Percentiles rank a stretch among this genome's conserved stretches.
Evolutionary conservation across 192 early-diverging fungal species (phyloP).

Genomic region (Blastocladiella britannica): DNA sequence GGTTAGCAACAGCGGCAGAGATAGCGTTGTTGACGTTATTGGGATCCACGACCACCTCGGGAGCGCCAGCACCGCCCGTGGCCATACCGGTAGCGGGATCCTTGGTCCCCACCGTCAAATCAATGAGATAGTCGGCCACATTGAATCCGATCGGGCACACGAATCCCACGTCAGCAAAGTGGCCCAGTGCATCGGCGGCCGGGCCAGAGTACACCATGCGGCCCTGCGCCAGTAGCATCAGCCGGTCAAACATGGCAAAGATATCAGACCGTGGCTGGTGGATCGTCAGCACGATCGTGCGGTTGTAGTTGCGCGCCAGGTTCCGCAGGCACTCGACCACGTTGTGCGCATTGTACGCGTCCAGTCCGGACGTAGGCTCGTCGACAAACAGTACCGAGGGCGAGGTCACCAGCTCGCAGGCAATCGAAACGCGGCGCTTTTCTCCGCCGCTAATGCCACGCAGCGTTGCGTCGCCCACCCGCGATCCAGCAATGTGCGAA

Average conservation of each 20-base stretch:
- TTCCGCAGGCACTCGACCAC: constrained; percentile 74
- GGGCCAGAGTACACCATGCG: constrained; percentile 66
- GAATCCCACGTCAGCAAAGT: constrained; percentile 59
- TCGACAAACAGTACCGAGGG: constrained; percentile 82
- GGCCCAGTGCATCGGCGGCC: constrained; percentile 29
- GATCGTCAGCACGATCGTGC: constrained; percentile 76
- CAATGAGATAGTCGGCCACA: constrained; percentile 68
- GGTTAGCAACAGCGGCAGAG: too few species aligned
- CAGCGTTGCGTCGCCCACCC: constrained; percentile 43
- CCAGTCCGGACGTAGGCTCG: constrained; percentile 65
- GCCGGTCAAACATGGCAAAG: constrained; percentile 71
- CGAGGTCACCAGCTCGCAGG: constrained; percentile 75
- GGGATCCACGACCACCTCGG: too few species aligned
- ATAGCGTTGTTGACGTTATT: too few species aligned
- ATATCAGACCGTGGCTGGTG: constrained; percentile 89
- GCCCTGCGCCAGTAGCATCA: constrained; percentile 66
- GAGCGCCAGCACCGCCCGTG: too few species aligned
- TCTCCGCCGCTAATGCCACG: constrained; percentile 85
- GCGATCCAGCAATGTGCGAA: constrained; percentile 52
- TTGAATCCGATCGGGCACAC: constrained; percentile 72
- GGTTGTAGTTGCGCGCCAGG: constrained; percentile 50
- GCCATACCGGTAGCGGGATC: too few species aligned
- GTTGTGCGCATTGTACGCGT: constrained; percentile 83
- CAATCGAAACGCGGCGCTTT: constrained; percentile 79
- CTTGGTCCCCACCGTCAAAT: constrained; percentile 48